Base-by-base conservation (phyloP, 352 stramenopile genomes). In the Pythium phragmiticola region DNA sequence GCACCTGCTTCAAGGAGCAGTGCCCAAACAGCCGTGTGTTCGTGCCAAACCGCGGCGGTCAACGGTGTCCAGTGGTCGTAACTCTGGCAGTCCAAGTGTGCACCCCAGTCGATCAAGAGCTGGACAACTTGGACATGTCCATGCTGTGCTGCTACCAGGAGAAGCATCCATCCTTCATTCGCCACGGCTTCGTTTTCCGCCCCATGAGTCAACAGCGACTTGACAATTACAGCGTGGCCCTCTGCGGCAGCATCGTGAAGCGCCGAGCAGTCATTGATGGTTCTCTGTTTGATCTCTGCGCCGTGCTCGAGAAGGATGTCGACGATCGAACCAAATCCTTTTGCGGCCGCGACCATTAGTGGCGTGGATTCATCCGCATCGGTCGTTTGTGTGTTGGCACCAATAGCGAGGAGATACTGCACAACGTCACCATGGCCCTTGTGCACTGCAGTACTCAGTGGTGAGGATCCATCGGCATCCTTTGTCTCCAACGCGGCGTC, bases 31-130 rank as follows among this genome's bases (percentile, higher is more conserved):
- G 33, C 52, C 54, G 26, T 60, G 23, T 11, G 19, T 7, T 8
- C 3, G 5, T 43, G 26, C 2, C 14, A 7, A 3, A n/a, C 43
- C 14, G 55, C 42, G 2, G 19, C 46, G 16, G 11, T 62, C 28
- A 62, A 41, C 17, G 55, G 55, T n/a, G 55, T 62, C 30, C 26
- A 62, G 16, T 45, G 3, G 42, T 62, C 43, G 17, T 54, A 9
- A 14, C 30, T 14, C 7, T 36, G 14, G 52, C 39, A 21, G 16
- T 59, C 41, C 2, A 50, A 5, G 52, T 59, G 21, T 12, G 28
- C 54, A 23, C 54, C 54, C 4, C 43, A 7, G 5, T 52, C 42
- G 7, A 60, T 52, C 54, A 60, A 60, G 16, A 51, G 16, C 14
- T 33, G 39, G 8, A 43, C 28, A 6, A 60, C 6, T 3, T 52